Base-by-base conservation (phyloP, 352 stramenopile genomes). In the Globisporangium cylindrosporum region DNA sequence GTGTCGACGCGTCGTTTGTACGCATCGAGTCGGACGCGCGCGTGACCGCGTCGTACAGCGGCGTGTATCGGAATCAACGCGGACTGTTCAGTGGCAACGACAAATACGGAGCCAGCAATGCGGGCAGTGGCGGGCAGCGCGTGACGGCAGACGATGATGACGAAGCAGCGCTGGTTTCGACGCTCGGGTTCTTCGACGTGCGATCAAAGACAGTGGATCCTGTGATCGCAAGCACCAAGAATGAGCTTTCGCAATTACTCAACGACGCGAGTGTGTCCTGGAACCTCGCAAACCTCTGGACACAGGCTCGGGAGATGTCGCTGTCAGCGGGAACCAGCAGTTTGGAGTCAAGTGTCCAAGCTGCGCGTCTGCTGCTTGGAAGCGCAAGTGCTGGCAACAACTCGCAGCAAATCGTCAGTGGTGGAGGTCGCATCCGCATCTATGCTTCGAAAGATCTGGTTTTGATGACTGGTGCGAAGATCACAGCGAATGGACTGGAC, bases 391-490 rank as follows among this genome's bases (percentile, higher is more conserved):
- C 68, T 38, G 69, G 27, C 5, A 55, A 18, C 18, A 29, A 7
- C 1, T 25, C 18, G 14, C 46, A 59, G 14, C 12, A 56, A 14
- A 62, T 66, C 0, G 71, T 84, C 8, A 66, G 73, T 34, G 84
- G 79, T 48, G 84, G 84, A 14, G 84, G 84, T 5, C 73, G 84
- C 48, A 81, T 92, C n/a, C 80, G 85, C 41, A 82, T 92, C 27
- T 77, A 71, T 56, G 82, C 84, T 1, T 90, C 84, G 10, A 85
- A 84, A 61, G 82, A 92, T 62, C 72, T 92, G 0, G 82, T 92
- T 49, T 63, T 92, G 29, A 90, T 92, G 84, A 43, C 73, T 43
- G 69, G 64, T 20, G 82, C 82, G 12, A 63, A 36, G 14, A 85
- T 92, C 68, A 43, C 73, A 25, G 82, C 84, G 18, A 88, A 90